Base-by-base conservation (phyloP, 1,284 basidiomycete species). In the Austropuccinia psidii region DNA sequence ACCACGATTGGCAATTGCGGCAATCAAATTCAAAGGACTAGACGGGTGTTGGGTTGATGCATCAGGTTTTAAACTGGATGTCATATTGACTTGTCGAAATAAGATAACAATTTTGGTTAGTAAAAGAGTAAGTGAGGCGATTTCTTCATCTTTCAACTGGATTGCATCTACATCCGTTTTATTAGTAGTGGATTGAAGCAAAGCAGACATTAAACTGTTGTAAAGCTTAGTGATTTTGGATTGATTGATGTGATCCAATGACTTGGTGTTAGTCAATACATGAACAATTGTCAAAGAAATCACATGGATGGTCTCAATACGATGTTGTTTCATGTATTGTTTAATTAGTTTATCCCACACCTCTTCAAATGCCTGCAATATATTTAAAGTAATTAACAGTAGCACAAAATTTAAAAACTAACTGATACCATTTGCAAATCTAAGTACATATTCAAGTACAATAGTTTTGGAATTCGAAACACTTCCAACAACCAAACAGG, bases 281-380 rank as follows among this genome's bases (percentile, higher is more conserved):
- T 88, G 85, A n/a, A 85, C 85, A 75, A 98, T 87, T 0, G 91
- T 85, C 9, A 85, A 80, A 43, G 90, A 89, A 0, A 93, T 89
- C 43, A 89, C 87, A 13, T 86, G 85, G 21, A 97, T 86, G 8
- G 98, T 89, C 5, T 84, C 83, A 1, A 87, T 84, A 24, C 91
- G 89, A 8, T 90, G 89, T 78, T 96, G 91, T 1, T 91, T 89
- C 49, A 91, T 84, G 81, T 96, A 93, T 80, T 97, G 93, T 79
- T 92, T 93, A 60, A 86, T 88, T 39, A 98, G 84, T 77, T 97
- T 93, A 81, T 95, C 91, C 95, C 95, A 98, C 0, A 99, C 85
- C 49, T 84, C 84, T 69, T 90, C 88, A 80, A 96, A 98, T 0
- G 88, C 88, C 70, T 73, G 39, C 13, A 19, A n/a, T n/a, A 47